A percentile compares a stretch with the other conserved stretches of the same genome.
Conservation (phyloP, 805 yeast species). For the Teunomyces barrocoloradensis region DNA sequence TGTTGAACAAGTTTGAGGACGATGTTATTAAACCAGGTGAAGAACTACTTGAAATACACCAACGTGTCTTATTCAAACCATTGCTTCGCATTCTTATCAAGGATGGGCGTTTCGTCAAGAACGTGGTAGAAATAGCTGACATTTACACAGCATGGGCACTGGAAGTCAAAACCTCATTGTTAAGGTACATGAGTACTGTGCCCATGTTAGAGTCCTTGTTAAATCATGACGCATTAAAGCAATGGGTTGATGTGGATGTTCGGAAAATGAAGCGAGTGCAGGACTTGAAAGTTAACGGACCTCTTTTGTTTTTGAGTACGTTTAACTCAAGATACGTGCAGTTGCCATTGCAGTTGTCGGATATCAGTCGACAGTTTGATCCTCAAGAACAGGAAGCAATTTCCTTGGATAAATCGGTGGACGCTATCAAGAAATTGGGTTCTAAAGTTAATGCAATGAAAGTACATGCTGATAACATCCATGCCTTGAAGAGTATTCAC, state of each 20-base stretch:
- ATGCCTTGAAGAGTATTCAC: conserved; percentile 53
- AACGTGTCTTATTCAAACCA: conserved; percentile 53
- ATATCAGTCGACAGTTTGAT: conserved; percentile 48
- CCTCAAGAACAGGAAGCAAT: conserved; percentile 49
- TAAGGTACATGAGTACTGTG: conserved; percentile 58
- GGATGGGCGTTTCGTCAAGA: conserved; percentile 65
- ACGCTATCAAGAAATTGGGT: conserved; percentile 54
- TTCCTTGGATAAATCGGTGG: conserved; percentile 51
- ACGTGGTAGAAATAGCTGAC: conserved; percentile 50
- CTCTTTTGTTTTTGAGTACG: conserved; percentile 38
- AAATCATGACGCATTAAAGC: conserved; percentile 49
- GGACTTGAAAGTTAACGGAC: conserved; percentile 40
- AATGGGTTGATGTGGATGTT: conserved; percentile 55
- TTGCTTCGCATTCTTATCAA: conserved; percentile 53
- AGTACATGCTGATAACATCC: conserved; percentile 56
- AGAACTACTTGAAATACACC: conserved; percentile 56
- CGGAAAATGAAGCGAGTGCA: conserved; percentile 51
- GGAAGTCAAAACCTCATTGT: conserved; percentile 52
- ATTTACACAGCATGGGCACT: conserved; percentile 64
- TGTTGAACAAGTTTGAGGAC: conserved; percentile 49
- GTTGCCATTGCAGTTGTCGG: conserved; percentile 59
- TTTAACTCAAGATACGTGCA: conserved; percentile 46
- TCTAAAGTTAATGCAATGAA: conserved; percentile 60
- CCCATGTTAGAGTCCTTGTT: conserved; percentile 59
- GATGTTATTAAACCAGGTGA: conserved; percentile 58